Percentiles rank a stretch among this genome's conserved stretches.
Conservation (phyloP, 331 rosid genomes). For the Spiraea crenata region DNA sequence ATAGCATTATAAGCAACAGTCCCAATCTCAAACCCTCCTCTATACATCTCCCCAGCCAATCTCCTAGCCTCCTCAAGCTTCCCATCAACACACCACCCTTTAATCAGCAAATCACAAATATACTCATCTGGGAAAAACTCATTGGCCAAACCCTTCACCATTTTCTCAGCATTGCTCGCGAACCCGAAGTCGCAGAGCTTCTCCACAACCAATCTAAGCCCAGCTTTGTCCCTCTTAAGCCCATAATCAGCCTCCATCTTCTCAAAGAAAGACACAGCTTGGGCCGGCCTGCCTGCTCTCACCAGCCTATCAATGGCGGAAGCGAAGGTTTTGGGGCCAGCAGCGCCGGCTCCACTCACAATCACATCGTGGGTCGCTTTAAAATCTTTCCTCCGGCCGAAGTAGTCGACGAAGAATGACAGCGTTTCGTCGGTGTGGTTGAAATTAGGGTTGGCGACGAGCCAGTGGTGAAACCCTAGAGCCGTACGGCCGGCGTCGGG, state of each 20-base stretch:
- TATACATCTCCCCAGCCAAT: constrained; percentile 73
- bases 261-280: constrained; percentile 63
- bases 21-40: constrained; percentile 81
- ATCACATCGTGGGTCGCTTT: constrained; percentile 69
- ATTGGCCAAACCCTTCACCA: constrained; percentile 69
- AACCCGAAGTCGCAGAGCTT: constrained; percentile 66
- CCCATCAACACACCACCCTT: constrained; percentile 70
- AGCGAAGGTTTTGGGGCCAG: constrained; percentile 51
- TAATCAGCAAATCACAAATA: constrained; percentile 58
- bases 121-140: constrained; percentile 66
- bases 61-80: constrained; percentile 74
- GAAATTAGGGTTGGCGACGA: constrained; percentile 49
- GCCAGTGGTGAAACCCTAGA: constrained; percentile 64
- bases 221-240: constrained; percentile 49
- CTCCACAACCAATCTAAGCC: constrained; percentile 57
- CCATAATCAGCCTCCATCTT: constrained; percentile 77
- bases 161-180: constrained; percentile 71
- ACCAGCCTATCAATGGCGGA: constrained; percentile 67
- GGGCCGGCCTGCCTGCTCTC: constrained; percentile 62
- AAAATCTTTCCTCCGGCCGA: constrained; percentile 88
- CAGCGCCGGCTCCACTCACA: constrained; percentile 2
- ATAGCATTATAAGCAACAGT: constrained; percentile 61
- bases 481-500: constrained; percentile 68
- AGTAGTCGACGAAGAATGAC: constrained; percentile 61
- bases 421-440: constrained; percentile 60